Conservation (phyloP, 345 rosid species). For the Salix arbutifolia region DNA sequence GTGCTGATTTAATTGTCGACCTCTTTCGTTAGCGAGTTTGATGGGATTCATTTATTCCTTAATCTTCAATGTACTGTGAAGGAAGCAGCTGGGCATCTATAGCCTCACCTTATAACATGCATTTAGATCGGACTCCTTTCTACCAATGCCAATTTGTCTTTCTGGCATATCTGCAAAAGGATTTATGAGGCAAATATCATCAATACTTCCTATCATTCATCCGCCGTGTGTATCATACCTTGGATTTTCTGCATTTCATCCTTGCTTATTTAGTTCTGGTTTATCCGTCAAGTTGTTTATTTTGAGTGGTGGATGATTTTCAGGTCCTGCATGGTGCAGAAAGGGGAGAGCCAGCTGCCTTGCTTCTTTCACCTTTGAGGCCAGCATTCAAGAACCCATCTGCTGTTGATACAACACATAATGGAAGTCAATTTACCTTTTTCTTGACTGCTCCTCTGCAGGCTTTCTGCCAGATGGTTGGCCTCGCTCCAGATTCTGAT, state of each 20-base stretch:
- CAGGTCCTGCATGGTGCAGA: conserved; percentile 88
- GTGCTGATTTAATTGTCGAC: background rate
- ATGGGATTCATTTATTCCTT: background rate
- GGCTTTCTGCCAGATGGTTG: conserved; percentile 84
- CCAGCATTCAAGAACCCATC: conserved; percentile 48
- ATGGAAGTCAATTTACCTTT: conserved; percentile 86
- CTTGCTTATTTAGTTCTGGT: background rate
- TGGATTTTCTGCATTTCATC: background rate
- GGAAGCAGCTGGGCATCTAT: background rate
- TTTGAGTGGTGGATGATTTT: conserved; percentile 14
- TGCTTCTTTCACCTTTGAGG: conserved; percentile 81
- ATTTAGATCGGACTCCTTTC: background rate
- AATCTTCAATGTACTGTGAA: background rate
- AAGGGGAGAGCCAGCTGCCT: conserved; percentile 84
- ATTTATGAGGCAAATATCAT: background rate
- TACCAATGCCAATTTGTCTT: background rate
- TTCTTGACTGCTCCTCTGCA: conserved; percentile 88
- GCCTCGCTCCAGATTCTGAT: conserved; percentile 43
- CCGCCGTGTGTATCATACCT: background rate
- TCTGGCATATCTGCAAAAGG: background rate
- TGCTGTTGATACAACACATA: conserved; percentile 31
- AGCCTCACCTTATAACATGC: background rate
- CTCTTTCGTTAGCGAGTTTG: background rate
- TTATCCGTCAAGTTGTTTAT: conserved; percentile 14
- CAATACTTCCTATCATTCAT: background rate